Evolutionary conservation across 2,329 filamentous ascomycete genomes (phyloP), one percentile per base, ranked within the genome.

Genomic region (Exophiala xenobiotica): DNA sequence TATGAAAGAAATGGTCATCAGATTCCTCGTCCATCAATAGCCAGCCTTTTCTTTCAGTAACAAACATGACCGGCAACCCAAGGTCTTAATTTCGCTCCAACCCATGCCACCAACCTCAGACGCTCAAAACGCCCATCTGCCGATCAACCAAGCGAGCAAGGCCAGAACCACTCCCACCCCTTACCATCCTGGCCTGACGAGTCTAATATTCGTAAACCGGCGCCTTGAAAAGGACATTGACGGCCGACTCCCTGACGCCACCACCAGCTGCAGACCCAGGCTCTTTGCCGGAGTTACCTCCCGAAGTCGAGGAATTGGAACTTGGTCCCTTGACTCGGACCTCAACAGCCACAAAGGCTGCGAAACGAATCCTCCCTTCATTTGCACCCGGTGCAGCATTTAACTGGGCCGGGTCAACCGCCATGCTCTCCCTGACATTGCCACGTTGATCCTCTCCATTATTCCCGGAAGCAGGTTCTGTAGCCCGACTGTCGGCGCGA

Each of bases 261-360:
- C 56, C 60, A 23, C 52, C 51, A 12, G 49, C 48, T 1, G 56
- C 54, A 23, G 52, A 59, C 7, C 53, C 56, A 31, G 51, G 40
- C 39, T 54, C 55, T 41, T 54, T 50, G 8, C 51, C 53, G 31
- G 29, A 46, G 23, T 33, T 42, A 20, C 24, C 46, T n/a, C 46
- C 53, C 19, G 46, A 46, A 27, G 39, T 22, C 9, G 33, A 29
- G n/a, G 46, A 20, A 39, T 22, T 29, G 2, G 39, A 27, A n/a
- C 50, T 49, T 8, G 45, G 40, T 23, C 57, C 55, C 45, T 87
- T 80, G 18, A 87, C 86, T 57, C 86, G 76, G 6, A 92, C 87
- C 69, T 91, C 87, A 24, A 90, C 78, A 14, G 79, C 81, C 50
- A 90, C 70, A 66, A 91, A 92, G 4, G 84, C 86, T 1, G 88